These are phyloP conservation scores for Atkinsonella texensis DNA, from an alignment of 2,329 filamentous ascomycete genomes.

Conservation along the genomic window DNA sequence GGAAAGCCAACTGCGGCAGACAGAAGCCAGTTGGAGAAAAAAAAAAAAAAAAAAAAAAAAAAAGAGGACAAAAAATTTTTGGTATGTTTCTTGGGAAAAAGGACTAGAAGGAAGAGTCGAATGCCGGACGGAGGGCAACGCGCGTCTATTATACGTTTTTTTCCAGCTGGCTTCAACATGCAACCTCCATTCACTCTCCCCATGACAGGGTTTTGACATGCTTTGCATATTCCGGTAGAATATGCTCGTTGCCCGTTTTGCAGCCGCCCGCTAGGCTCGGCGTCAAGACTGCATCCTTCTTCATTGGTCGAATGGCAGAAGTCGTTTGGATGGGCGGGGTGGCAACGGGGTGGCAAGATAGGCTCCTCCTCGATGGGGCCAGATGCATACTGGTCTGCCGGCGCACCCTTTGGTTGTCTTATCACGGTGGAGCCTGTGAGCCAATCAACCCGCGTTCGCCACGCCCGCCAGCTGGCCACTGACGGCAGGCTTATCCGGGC, in stretches of 20 bases:
- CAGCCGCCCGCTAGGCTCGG: too few relatives aligned
- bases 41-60: neutral
- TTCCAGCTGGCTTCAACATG: too few relatives aligned
- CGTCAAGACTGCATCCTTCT: too few relatives aligned
- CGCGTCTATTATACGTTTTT: too few relatives aligned
- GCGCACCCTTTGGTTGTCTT: neutral
- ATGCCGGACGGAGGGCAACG: too few relatives aligned
- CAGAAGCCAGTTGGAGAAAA: too few relatives aligned
- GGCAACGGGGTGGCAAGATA: too few relatives aligned
- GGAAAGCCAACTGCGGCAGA: neutral
- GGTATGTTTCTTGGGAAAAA: neutral
- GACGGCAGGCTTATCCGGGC: neutral
- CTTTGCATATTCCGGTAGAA: neutral
- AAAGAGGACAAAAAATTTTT: neutral
- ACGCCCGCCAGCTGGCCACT: neutral
- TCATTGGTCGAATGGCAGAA: neutral
- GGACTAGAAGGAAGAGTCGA: conserved; percentile 6
- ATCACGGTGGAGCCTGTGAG: neutral
- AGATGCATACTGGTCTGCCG: neutral
- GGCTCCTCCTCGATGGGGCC: neutral
- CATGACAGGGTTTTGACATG: too few relatives aligned
- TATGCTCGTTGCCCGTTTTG: too few relatives aligned
- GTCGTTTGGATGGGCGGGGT: too few relatives aligned
- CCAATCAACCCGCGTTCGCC: neutral
- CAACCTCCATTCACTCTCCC: too few relatives aligned